phyloP scores from a whole-genome alignment of 352 stramenopile genomes.

The Pythium angustatum region DNA sequence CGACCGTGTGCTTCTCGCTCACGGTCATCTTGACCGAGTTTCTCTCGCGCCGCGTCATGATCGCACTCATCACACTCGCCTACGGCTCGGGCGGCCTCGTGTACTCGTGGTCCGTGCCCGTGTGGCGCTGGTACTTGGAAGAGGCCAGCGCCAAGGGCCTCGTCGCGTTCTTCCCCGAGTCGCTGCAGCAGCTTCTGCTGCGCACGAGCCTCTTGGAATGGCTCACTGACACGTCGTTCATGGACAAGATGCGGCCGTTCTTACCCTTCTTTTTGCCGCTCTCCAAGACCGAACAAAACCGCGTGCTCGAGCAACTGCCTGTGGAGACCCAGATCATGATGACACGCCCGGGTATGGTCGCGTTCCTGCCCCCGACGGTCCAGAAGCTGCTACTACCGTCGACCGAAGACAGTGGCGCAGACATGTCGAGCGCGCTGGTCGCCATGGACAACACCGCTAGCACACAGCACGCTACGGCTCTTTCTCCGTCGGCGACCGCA shows the following conservation, averaged over 20 bases:
- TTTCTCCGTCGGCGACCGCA: conserved; percentile 34
- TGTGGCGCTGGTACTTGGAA: conserved; percentile 79
- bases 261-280: conserved; percentile 79
- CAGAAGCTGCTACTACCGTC: conserved; percentile 59
- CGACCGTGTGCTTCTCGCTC: conserved; percentile 63
- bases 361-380: conserved; percentile 56
- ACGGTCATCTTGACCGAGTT: conserved; percentile 81
- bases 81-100: conserved; percentile 66
- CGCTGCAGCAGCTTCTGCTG: conserved; percentile 62
- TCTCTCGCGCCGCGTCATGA: conserved; percentile 67
- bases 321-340: conserved; percentile 69
- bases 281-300: conserved; percentile 62
- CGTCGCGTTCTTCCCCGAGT: conserved; percentile 59
- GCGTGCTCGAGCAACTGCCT: conserved; percentile 68
- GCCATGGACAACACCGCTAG: conserved; percentile 12
- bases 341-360: conserved; percentile 66
- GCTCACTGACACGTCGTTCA: conserved; percentile 76
- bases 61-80: conserved; percentile 62
- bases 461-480: neutral
- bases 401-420: neutral
- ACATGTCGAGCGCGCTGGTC: conserved; percentile 15
- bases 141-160: conserved; percentile 57
- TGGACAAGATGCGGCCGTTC: conserved; percentile 68
- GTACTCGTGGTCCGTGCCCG: conserved; percentile 78
- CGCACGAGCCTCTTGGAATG: conserved; percentile 79